Conservation (phyloP, 2,329 filamentous ascomycete genomes). For the Paracoccidioides brasiliensis region DNA sequence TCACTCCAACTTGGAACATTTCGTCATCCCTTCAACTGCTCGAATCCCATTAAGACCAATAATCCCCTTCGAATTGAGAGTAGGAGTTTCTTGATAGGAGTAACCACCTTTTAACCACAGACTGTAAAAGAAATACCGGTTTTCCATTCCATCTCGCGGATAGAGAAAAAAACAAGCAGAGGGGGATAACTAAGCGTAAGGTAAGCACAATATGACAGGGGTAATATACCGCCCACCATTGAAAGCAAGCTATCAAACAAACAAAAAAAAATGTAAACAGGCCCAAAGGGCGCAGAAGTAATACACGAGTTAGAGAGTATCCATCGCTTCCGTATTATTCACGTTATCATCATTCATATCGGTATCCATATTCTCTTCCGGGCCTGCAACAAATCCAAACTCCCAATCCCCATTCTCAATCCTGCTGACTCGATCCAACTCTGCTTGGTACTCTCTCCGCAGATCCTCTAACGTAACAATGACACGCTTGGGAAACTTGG, state of each 20-base stretch:
- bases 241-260: not conserved
- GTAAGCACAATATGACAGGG: no score
- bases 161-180: no score
- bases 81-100: no score
- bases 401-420: slow-evolving; percentile 85
- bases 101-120: no score
- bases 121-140: no score
- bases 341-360: slow-evolving; percentile 3
- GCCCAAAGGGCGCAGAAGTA: not conserved
- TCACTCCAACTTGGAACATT: no score
- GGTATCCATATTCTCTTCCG: not conserved
- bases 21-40: no score
- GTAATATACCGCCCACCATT: not conserved
- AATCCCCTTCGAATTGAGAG: no score
- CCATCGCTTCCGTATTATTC: slow-evolving; percentile 2
- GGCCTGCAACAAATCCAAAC: slow-evolving; percentile 37
- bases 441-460: slow-evolving; percentile 75
- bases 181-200: no score
- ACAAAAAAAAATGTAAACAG: not conserved
- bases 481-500: slow-evolving; percentile 45
- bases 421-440: slow-evolving; percentile 75
- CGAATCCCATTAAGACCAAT: no score
- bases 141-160: no score
- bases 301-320: slow-evolving; percentile 4
- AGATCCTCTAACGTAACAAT: slow-evolving; percentile 79